These are phyloP conservation scores for Coelastrella sp. DNA, from an alignment of 139 green algal genomes.

Conservation along the genomic window DNA sequence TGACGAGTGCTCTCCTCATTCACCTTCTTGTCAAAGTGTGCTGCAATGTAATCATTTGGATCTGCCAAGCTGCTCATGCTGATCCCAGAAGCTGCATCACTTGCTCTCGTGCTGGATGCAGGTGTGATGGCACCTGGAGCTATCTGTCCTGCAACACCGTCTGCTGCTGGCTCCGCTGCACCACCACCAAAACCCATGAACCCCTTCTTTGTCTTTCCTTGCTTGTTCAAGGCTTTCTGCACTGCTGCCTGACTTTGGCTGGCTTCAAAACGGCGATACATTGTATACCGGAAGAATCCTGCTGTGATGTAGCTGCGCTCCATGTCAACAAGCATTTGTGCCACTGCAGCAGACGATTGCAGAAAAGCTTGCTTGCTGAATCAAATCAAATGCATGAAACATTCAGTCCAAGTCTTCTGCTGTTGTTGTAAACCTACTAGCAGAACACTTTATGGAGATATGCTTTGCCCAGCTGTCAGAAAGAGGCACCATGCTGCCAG, in stretches of 20 bases:
- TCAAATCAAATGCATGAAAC: no score
- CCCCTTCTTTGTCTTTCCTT: slow-evolving; percentile 43
- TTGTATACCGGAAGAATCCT: slow-evolving; percentile 87
- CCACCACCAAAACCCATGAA: slow-evolving; percentile 41
- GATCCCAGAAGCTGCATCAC: slow-evolving; percentile 15
- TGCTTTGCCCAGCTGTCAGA: not conserved
- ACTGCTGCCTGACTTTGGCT: slow-evolving; percentile 35
- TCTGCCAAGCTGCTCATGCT: slow-evolving; percentile 44
- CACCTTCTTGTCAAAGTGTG: slow-evolving; percentile 61
- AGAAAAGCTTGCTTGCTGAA: no score
- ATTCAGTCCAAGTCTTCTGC: no score
- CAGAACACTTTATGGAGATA: no score
- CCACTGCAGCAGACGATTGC: slow-evolving; percentile 73
- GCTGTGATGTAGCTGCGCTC: slow-evolving; percentile 90
- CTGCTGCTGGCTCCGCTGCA: not conserved
- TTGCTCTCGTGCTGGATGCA: not conserved
- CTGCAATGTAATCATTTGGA: slow-evolving; percentile 56
- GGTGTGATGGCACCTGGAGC: not conserved
- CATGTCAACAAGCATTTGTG: slow-evolving; percentile 89
- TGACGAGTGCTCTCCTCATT: slow-evolving; percentile 51
- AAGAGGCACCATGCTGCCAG: not conserved
- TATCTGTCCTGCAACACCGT: not conserved
- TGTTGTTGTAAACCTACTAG: no score
- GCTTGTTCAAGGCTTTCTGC: slow-evolving; percentile 47
- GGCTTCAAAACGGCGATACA: slow-evolving; percentile 57